Conservation (phyloP, 2,329 filamentous ascomycete species). For the Huntiella omanensis region DNA sequence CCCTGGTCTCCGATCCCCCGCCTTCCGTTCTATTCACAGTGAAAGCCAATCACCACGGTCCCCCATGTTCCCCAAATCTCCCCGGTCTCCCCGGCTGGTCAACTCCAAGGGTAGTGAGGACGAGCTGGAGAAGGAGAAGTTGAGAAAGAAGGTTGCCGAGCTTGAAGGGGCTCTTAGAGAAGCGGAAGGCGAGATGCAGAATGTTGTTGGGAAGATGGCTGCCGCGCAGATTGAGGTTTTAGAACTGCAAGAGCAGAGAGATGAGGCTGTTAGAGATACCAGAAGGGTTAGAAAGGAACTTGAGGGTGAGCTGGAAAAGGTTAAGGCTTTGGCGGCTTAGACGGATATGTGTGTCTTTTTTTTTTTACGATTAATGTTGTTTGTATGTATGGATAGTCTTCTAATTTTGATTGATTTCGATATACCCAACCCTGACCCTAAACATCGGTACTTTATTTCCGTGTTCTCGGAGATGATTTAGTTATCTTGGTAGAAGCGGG, state of each 20-base stretch:
- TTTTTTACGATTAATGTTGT: too few relatives aligned
- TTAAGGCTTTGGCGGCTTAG: conserved; percentile 6
- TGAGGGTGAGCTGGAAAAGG: conserved; percentile 32
- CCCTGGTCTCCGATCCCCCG: conserved; percentile 7
- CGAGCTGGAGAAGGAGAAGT: conserved; percentile 51
- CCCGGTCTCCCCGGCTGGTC: conserved; percentile 28
- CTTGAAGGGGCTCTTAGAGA: conserved; percentile 52
- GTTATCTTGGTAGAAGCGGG: too few relatives aligned
- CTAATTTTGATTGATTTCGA: too few relatives aligned
- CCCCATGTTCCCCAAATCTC: conserved; percentile 19
- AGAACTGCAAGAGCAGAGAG: conserved; percentile 56
- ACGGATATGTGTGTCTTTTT: not conserved
- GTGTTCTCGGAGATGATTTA: too few relatives aligned
- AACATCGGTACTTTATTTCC: too few relatives aligned
- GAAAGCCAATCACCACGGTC: conserved; percentile 19
- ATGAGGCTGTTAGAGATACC: conserved; percentile 56
- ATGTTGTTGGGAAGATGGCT: conserved; percentile 65
- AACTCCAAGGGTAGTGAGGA: conserved; percentile 51
- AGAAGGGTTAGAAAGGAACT: conserved; percentile 49
- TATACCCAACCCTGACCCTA: too few relatives aligned
- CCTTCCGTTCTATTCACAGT: conserved; percentile 8
- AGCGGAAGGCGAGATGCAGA: conserved; percentile 58
- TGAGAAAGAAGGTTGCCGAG: conserved; percentile 64
- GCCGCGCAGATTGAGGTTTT: conserved; percentile 66
- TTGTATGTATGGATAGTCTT: too few relatives aligned